A percentile compares a stretch with the other conserved stretches of the same genome.
Evolutionary conservation across 441 rosid genomes (phyloP).

Genomic region (Eruca vesicaria): DNA sequence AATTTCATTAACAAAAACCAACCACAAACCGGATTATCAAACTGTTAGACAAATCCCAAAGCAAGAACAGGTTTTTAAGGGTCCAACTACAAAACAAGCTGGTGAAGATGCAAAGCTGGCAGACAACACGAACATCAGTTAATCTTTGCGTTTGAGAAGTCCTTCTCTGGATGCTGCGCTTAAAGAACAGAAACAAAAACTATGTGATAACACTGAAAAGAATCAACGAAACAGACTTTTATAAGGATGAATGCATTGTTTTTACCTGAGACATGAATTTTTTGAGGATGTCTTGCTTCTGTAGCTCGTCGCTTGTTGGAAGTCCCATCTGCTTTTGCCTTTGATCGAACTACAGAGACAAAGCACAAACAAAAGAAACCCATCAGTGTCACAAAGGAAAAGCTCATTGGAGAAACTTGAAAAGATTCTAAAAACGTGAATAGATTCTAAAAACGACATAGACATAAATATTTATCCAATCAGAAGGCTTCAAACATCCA

Average conservation of each 20-base stretch:
- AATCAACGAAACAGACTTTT: neutral
- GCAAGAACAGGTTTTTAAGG: neutral
- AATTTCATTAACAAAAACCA: neutral
- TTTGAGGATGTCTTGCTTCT: conserved; percentile 89
- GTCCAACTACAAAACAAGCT: conserved; percentile 7
- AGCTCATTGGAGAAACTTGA: neutral
- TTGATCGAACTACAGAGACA: conserved; percentile 78
- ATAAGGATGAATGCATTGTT: neutral
- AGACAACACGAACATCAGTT: conserved; percentile 23
- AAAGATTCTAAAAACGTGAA: conserved; percentile 27
- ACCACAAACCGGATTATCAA: neutral
- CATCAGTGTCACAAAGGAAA: conserved; percentile 1
- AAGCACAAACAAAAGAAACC: neutral
- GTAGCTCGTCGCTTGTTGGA: conserved; percentile 92
- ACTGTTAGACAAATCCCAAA: conserved; percentile 9
- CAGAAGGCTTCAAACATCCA: too few species aligned
- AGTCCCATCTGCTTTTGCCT: conserved; percentile 96
- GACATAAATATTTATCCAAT: too few species aligned
- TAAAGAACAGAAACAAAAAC: neutral
- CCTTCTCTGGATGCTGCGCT: conserved; percentile 94
- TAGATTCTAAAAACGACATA: too few species aligned
- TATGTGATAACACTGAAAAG: neutral
- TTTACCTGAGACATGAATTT: conserved; percentile 91
- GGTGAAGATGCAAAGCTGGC: conserved; percentile 21
- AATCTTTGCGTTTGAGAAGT: conserved; percentile 76